These are phyloP conservation scores for Malbranchea zuffiana DNA, from an alignment of 2,329 filamentous ascomycete species.

Conservation along the genomic window DNA sequence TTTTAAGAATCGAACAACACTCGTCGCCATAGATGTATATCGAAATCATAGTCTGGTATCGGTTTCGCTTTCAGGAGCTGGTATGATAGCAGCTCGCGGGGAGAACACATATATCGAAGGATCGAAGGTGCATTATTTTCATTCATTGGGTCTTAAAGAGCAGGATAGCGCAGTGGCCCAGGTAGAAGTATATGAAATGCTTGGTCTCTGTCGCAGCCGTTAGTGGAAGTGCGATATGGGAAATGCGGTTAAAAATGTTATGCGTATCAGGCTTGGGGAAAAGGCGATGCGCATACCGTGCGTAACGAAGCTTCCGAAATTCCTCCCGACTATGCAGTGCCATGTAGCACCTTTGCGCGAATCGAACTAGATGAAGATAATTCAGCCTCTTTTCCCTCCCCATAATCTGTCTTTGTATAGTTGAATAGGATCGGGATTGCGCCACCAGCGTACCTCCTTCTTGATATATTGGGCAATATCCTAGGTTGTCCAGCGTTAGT, in stretches of 20 bases:
- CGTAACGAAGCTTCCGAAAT: slow-evolving; percentile 98
- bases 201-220: slow-evolving; percentile 68
- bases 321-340: slow-evolving; percentile 97
- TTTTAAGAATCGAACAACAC: too few species aligned
- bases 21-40: too few species aligned
- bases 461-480: slow-evolving; percentile 96
- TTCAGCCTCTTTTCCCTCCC: too few species aligned
- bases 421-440: slow-evolving; percentile 5
- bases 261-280: background rate
- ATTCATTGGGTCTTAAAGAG: slow-evolving; percentile 93
- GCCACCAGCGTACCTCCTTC: slow-evolving; percentile 55
- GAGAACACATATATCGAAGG: too few species aligned
- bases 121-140: too few species aligned
- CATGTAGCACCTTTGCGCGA: slow-evolving; percentile 94
- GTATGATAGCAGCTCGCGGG: background rate
- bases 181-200: slow-evolving; percentile 99
- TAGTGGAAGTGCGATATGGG: background rate
- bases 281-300: slow-evolving; percentile 56
- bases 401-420: slow-evolving; percentile 9
- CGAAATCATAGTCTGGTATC: too few species aligned
- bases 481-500: slow-evolving; percentile 38
- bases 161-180: slow-evolving; percentile 94
- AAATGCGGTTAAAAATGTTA: background rate
- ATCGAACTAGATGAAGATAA: slow-evolving; percentile 94
- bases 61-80: too few species aligned